Evolutionary conservation across 805 yeast genomes (phyloP), one percentile per base, ranked within the genome.

Genomic region (Diddensiella caesifluorescens): DNA sequence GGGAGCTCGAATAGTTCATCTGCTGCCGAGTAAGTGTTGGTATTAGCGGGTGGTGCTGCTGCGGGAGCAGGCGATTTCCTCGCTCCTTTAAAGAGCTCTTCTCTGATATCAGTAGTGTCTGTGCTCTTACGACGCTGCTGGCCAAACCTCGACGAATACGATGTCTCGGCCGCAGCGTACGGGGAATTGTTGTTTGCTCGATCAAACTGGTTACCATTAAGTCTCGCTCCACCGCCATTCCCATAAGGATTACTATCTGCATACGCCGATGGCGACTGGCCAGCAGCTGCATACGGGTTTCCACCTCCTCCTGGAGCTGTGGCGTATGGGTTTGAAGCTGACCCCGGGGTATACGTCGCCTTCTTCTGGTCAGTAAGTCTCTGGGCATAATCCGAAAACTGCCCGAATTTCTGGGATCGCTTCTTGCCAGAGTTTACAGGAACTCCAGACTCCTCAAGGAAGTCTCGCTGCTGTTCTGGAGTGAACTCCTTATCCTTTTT

Each of bases 401-500:
- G 77, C 12, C 73, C 70, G 50, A 75, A 75, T 60, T 73, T 73
- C 47, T 70, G 71, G 43, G 66, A 63, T 33, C 76, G 61, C 12
- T 55, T 53, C 34, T 37, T 38, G 19, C 60, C 62, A 4, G 60
- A 49, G 41, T 63, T 68, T 21, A 73, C 67, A 9, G 73, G 51
- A 27, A 74, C 64, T 5, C 77, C 77, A 20, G 60, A 53, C 18
- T 55, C 55, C 44, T 60, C 63, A 45, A 75, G 59, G 27, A 61
- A 63, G 35, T 66, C 66, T 36, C 64, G 55, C 45, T 71, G 55
- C 56, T 74, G 75, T 42, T 63, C 68, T 44, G 70, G 74, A 21
- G 73, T 68, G 27, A 72, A 73, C 48, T 74, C 79, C 52, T 71
- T 74, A 47, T 74, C 78, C 59, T 62, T 69, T 51, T 62, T 68